These are phyloP conservation scores for Astrothelium macrocarpum DNA, from an alignment of 495 filamentous ascomycete species.

Conservation along the genomic window DNA sequence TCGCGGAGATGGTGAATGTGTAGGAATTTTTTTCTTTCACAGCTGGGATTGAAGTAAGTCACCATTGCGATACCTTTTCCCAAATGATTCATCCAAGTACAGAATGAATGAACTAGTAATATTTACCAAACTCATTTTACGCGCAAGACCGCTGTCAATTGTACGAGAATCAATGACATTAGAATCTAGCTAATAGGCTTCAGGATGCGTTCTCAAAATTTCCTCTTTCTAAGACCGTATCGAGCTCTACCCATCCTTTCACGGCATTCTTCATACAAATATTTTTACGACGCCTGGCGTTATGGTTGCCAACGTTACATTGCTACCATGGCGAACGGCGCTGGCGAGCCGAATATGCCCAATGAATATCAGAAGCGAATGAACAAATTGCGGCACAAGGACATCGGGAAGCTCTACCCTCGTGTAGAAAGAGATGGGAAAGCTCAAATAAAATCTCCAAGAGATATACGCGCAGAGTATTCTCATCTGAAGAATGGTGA, in stretches of 20 bases:
- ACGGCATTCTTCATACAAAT: slow-evolving; percentile 10
- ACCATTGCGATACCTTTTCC: no score
- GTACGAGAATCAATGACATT: no score
- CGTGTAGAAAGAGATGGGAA: slow-evolving; percentile 28
- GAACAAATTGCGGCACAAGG: slow-evolving; percentile 38
- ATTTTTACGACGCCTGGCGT: slow-evolving; percentile 8
- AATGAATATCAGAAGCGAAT: slow-evolving; percentile 39
- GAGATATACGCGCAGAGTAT: slow-evolving; percentile 13
- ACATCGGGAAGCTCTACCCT: slow-evolving; percentile 42
- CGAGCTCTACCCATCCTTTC: slow-evolving; percentile 14
- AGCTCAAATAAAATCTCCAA: slow-evolving; percentile 10
- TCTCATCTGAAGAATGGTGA: slow-evolving; percentile 8
- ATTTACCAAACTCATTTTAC: no score
- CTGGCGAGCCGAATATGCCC: not conserved
- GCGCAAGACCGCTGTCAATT: no score
- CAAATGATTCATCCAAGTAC: no score
- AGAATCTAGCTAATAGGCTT: not conserved
- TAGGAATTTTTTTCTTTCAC: no score
- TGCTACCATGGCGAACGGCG: not conserved
- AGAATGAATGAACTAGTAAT: no score
- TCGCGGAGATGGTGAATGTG: no score
- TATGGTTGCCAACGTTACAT: not conserved
- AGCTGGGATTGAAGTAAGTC: no score
- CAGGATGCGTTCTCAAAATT: slow-evolving; percentile 24
- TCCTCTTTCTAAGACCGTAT: slow-evolving; percentile 47